phyloP scores from a whole-genome alignment of 1,284 basidiomycete species.

The Puccinia coronata region DNA sequence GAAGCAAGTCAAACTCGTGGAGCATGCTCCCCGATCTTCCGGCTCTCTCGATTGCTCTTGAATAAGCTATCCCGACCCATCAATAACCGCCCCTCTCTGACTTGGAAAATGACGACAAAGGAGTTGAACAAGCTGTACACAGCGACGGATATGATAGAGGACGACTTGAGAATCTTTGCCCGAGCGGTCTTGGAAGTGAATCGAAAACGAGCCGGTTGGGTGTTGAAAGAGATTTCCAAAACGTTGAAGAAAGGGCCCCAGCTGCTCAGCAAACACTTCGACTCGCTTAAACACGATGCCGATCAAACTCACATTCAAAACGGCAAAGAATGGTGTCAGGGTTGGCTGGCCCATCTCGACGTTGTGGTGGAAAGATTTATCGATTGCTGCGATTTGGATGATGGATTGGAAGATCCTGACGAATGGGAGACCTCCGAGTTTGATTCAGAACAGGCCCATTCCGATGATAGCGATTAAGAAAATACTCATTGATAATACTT shows the following conservation, averaged over 20 bases:
- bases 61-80: slow-evolving; percentile 8
- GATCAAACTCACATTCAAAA: background rate
- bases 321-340: background rate
- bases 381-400: background rate
- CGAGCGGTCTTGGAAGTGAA: background rate
- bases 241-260: background rate
- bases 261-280: background rate
- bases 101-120: background rate
- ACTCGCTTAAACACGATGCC: background rate
- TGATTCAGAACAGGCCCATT: no score
- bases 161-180: background rate
- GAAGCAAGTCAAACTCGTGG: background rate
- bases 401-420: background rate
- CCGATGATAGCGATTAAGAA: no score
- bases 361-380: background rate
- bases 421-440: background rate
- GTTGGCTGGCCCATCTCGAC: background rate
- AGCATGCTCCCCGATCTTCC: background rate
- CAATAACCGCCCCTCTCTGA: background rate
- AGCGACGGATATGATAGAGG: background rate
- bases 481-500: background rate
- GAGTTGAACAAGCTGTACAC: background rate
- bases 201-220: background rate
- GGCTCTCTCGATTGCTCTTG: background rate
- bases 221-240: background rate